phyloP scores from a whole-genome alignment of 345 rosid genomes.

The Eucalyptus erythrocorys region DNA sequence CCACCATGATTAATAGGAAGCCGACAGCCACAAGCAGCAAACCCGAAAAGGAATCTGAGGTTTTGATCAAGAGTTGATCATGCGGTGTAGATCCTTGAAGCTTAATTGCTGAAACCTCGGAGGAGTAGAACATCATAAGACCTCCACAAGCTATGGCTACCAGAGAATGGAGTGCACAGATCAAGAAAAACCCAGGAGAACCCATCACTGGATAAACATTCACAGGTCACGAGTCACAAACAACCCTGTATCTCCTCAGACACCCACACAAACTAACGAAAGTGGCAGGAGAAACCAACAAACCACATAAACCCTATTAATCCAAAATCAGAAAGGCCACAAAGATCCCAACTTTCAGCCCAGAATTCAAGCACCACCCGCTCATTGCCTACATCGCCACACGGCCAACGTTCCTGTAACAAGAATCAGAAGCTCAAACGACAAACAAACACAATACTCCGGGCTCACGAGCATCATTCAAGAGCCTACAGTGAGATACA shows the following conservation, averaged over 20 bases:
- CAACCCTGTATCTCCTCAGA: not conserved
- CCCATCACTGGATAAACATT: slow-evolving; percentile 5
- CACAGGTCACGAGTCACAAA: not conserved
- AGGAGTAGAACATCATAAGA: slow-evolving; percentile 73
- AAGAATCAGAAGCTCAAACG: not conserved
- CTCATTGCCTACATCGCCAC: not conserved
- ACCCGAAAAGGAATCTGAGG: slow-evolving; percentile 85
- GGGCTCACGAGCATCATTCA: not conserved
- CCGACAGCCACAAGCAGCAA: slow-evolving; percentile 77
- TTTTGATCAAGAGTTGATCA: slow-evolving; percentile 79
- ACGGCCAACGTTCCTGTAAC: not conserved
- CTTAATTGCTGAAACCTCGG: slow-evolving; percentile 53
- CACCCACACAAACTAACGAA: not conserved
- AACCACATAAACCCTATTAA: not conserved
- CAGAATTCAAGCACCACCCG: not conserved
- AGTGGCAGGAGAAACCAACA: not conserved
- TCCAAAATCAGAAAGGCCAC: not conserved
- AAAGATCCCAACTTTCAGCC: not conserved
- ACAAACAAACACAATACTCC: not conserved
- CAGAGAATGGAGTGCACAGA: slow-evolving; percentile 64
- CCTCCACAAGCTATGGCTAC: slow-evolving; percentile 67
- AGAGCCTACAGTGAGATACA: not conserved
- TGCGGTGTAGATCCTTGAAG: slow-evolving; percentile 85
- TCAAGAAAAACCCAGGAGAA: slow-evolving; percentile 25
- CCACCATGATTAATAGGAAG: slow-evolving; percentile 63